Evolutionary conservation across 2,329 filamentous ascomycete genomes (phyloP).

Genomic region (Endoconidiophora laricicola): DNA sequence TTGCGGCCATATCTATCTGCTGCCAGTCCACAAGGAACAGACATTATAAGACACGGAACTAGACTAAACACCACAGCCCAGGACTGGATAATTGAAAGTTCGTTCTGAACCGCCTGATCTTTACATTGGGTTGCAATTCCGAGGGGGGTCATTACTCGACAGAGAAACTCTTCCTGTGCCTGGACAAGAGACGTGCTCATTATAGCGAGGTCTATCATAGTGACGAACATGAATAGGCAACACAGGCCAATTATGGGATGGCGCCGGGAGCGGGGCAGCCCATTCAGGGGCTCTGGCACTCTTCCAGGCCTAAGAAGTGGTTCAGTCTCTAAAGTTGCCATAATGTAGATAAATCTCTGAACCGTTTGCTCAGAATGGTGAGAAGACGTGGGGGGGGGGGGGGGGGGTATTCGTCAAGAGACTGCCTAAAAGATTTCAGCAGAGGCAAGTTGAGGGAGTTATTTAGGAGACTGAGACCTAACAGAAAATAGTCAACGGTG

Average conservation of each 20-base stretch:
- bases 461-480: no score
- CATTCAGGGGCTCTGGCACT: background rate
- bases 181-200: slow-evolving; percentile 13
- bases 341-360: background rate
- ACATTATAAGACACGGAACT: slow-evolving; percentile 14
- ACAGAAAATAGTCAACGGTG: no score
- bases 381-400: no score
- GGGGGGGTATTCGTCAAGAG: no score
- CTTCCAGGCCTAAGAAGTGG: background rate
- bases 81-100: slow-evolving; percentile 14
- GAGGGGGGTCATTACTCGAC: background rate
- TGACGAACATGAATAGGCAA: slow-evolving; percentile 12
- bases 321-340: slow-evolving; percentile 2
- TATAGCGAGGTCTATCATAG: slow-evolving; percentile 8
- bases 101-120: slow-evolving; percentile 14
- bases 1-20: slow-evolving; percentile 14
- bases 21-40: slow-evolving; percentile 14
- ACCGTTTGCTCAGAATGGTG: no score
- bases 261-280: background rate
- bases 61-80: slow-evolving; percentile 14
- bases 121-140: slow-evolving; percentile 13
- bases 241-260: slow-evolving; percentile 3
- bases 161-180: slow-evolving; percentile 12
- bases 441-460: no score
- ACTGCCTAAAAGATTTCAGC: no score